A percentile compares a stretch with the other conserved stretches of the same genome.
These are phyloP conservation scores for Dictyostelium intermedium DNA, from an alignment of 78 protist genomes.

Conservation along the genomic window DNA sequence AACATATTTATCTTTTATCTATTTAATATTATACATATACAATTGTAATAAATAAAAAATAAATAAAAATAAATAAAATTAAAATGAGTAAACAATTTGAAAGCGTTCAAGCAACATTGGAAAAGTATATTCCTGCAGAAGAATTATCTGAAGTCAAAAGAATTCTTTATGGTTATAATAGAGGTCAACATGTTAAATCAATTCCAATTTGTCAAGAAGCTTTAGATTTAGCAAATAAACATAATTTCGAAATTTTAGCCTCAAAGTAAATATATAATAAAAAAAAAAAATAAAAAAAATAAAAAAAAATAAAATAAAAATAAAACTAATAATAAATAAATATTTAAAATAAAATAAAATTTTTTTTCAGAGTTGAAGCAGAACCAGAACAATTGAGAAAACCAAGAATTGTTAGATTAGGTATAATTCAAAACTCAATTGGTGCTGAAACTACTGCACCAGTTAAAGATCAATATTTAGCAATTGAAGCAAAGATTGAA, in stretches of 20 bases:
- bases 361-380: constrained; percentile 31
- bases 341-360: background rate
- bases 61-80: background rate
- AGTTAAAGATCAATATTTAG: constrained; percentile 86
- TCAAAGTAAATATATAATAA: constrained; percentile 41
- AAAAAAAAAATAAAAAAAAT: background rate
- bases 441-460: constrained; percentile 89
- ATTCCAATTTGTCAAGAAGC: constrained; percentile 55
- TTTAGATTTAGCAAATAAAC: constrained; percentile 33
- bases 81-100: constrained; percentile 6
- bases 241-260: constrained; percentile 80
- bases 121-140: constrained; percentile 81
- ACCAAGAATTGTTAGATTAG: constrained; percentile 90
- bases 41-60: background rate
- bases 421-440: constrained; percentile 91
- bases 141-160: constrained; percentile 83
- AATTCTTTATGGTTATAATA: constrained; percentile 79
- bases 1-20: background rate
- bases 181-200: constrained; percentile 43
- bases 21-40: background rate
- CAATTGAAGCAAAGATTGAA: constrained; percentile 81
- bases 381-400: constrained; percentile 77
- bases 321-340: background rate
- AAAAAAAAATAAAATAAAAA: background rate
- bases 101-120: constrained; percentile 23